Evolutionary conservation across 1,139 yeast species (phyloP).

Genomic region (Candida albicans): DNA sequence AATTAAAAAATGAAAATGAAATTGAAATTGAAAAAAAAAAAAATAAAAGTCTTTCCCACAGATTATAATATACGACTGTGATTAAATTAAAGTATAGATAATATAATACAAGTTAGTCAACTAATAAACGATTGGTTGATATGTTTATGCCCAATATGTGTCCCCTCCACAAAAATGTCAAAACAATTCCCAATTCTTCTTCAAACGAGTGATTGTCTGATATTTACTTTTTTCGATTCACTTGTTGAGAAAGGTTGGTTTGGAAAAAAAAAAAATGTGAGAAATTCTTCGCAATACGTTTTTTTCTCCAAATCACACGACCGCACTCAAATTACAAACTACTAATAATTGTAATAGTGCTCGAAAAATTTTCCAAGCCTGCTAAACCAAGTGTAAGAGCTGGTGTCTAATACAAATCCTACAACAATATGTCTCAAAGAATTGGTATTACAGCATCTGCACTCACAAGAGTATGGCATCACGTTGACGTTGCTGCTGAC

Average conservation of each 20-base stretch:
- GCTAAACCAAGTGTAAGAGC: too few relatives aligned
- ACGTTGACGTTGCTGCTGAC: conserved; percentile 86
- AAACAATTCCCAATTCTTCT: too few relatives aligned
- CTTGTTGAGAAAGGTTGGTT: not conserved
- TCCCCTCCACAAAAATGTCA: too few relatives aligned
- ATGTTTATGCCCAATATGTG: too few relatives aligned
- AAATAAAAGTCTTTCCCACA: not conserved
- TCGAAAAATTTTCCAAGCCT: conserved; percentile 3
- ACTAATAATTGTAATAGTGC: not conserved
- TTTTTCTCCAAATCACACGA: not conserved
- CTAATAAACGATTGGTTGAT: too few relatives aligned
- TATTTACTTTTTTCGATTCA: too few relatives aligned
- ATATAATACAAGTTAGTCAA: too few relatives aligned
- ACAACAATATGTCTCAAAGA: conserved; percentile 50
- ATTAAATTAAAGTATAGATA: too few relatives aligned
- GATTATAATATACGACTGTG: too few relatives aligned
- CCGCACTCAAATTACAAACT: not conserved
- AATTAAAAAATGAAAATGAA: not conserved
- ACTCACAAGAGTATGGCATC: conserved; percentile 92
- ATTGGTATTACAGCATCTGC: conserved; percentile 68
- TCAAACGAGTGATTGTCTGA: too few relatives aligned
- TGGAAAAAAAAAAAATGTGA: not conserved
- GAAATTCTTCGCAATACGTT: not conserved
- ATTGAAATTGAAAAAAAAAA: not conserved
- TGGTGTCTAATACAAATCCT: not conserved